phyloP scores from a whole-genome alignment of 139 green algal genomes.

The Tetratostichococcus sp. region DNA sequence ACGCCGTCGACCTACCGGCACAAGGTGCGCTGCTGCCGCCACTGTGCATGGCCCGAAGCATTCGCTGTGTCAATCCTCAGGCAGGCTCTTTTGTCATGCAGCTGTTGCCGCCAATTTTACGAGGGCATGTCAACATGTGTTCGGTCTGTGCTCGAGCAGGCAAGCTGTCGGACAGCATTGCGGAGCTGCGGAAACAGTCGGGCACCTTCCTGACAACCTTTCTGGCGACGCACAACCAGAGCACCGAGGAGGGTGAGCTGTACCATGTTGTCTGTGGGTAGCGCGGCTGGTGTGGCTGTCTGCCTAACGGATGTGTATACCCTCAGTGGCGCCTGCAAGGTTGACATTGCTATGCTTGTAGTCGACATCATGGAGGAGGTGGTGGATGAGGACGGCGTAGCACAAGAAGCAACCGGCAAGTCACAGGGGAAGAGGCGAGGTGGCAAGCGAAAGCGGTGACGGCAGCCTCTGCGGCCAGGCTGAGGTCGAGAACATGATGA shows the following conservation, averaged over 20 bases:
- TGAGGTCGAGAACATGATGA: too few species aligned
- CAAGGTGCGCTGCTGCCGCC: neutral
- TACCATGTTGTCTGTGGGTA: too few species aligned
- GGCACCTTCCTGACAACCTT: neutral
- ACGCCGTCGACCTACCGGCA: neutral
- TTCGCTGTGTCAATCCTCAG: too few species aligned
- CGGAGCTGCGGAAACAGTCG: neutral
- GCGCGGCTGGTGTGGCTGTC: too few species aligned
- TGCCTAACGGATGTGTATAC: too few species aligned
- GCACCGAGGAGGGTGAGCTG: neutral
- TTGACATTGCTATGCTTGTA: neutral
- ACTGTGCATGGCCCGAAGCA: neutral
- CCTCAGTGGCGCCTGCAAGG: too few species aligned
- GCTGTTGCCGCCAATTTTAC: too few species aligned
- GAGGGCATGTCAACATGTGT: too few species aligned
- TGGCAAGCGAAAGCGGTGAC: neutral
- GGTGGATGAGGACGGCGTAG: neutral
- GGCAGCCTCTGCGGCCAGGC: too few species aligned
- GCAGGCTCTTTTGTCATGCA: too few species aligned
- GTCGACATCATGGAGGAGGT: neutral
- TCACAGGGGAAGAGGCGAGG: neutral
- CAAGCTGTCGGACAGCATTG: neutral
- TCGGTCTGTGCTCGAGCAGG: neutral
- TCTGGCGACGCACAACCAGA: neutral
- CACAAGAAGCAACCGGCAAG: neutral